Conservation (phyloP, 192 early-diverging fungal genomes). For the Cetraspora pellucida region DNA sequence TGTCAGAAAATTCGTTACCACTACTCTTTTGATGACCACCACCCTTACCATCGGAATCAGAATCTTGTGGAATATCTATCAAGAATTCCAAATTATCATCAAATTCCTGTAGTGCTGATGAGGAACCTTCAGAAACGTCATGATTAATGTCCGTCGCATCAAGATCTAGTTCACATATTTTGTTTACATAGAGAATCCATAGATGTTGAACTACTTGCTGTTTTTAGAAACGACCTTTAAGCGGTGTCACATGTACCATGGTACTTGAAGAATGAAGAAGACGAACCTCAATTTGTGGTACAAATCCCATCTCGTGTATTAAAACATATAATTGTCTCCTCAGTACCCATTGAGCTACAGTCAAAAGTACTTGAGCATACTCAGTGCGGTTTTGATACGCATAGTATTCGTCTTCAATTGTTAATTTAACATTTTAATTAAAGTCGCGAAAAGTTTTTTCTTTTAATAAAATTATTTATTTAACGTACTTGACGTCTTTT, state of each 20-base stretch:
- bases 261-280: not conserved
- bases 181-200: constrained; percentile 31
- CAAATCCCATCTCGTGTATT: constrained; percentile 19
- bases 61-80: not conserved
- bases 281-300: constrained; percentile 22
- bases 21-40: not conserved
- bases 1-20: not conserved
- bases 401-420: too few species aligned
- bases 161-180: not conserved
- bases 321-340: not conserved
- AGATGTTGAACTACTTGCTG: constrained; percentile 23
- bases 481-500: too few species aligned
- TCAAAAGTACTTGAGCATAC: not conserved
- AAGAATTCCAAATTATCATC: constrained; percentile 10
- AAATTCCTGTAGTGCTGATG: not conserved
- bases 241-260: not conserved
- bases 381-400: too few species aligned
- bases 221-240: not conserved
- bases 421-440: too few species aligned
- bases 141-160: not conserved
- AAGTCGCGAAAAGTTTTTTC: too few species aligned
- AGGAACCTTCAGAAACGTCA: not conserved
- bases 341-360: constrained; percentile 9
- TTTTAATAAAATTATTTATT: too few species aligned
- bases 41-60: not conserved